These are phyloP conservation scores for Raddia distichophylla DNA, from an alignment of 176 grass and related monocot genomes.

Conservation along the genomic window DNA sequence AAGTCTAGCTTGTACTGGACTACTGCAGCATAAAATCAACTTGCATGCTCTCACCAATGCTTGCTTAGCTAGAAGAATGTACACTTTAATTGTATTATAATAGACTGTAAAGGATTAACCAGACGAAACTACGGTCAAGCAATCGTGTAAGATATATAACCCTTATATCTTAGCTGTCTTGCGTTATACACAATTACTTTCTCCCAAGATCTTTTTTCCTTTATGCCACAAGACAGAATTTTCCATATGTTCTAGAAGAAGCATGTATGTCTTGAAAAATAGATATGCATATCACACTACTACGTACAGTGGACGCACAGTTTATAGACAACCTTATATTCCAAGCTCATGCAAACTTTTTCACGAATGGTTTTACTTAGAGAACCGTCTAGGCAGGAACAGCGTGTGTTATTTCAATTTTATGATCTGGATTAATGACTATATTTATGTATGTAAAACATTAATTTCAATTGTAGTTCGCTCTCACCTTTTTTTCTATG, in stretches of 20 bases:
- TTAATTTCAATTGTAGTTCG: too few relatives aligned
- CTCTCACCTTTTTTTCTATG: too few relatives aligned
- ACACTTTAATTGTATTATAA: neutral
- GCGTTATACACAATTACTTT: neutral
- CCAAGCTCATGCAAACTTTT: too few relatives aligned
- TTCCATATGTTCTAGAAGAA: conserved; percentile 16
- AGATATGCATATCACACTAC: neutral
- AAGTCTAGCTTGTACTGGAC: neutral
- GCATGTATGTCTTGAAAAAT: neutral
- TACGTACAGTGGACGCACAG: too few relatives aligned
- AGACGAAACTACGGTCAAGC: neutral
- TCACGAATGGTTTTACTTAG: too few relatives aligned
- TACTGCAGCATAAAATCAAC: neutral
- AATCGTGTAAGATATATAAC: neutral
- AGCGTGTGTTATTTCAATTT: too few relatives aligned
- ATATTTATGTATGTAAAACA: too few relatives aligned
- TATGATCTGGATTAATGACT: too few relatives aligned
- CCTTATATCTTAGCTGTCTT: neutral
- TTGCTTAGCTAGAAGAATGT: neutral
- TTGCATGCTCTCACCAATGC: neutral
- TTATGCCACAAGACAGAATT: neutral
- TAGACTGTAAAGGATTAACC: neutral
- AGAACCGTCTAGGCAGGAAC: too few relatives aligned
- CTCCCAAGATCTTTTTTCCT: neutral
- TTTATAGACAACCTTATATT: too few relatives aligned